Evolutionary conservation across 805 yeast species (phyloP), one percentile per base, ranked within the genome.

Genomic region (Starmera amethionina): DNA sequence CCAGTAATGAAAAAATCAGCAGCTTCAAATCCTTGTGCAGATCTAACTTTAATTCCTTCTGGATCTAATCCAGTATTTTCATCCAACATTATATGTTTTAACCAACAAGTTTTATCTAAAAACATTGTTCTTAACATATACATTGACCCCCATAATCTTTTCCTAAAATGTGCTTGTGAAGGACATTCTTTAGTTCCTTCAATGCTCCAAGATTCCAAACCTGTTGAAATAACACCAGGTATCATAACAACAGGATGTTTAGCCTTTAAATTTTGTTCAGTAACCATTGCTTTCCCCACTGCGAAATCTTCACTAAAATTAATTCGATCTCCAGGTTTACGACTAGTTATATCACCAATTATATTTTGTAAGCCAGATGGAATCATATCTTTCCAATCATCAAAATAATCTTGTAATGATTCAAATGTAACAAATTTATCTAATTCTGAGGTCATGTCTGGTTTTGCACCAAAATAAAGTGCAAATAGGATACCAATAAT

Each of bases 1-100:
- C 98, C 98, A 4, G 97, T 85, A 60, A 93, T 79, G 54, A 93
- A 93, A 61, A 87, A 93, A 62, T 93, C 98, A 1, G 96, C 93
- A 1, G 96, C 93, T 52, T 89, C 97, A 58, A 93, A 85, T 0
- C 98, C 98, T 58, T 85, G 95, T 1, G 96, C 90, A 0, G 97
- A 94, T 42, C 98, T 68, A 22, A 93, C 56, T 50, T 71, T 82
- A 50, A 85, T 73, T 40, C 83, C 74, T 1, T 83, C 82, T 1
- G 98, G 98, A 58, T 93, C 98, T 22, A 93, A 64, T 0, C 98
- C 98, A 0, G 97, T 93, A 42, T 77, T 79, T 0, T 88, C 80
- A 59, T 93, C 97, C 32, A 93, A 67, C 82, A 79, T 82, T 34
- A 93, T 72, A 59, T 89, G 96, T 58, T 83, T 80, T 46, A 93